phyloP scores from a whole-genome alignment of 169 alveolate genomes.

The Neospora caninum region DNA sequence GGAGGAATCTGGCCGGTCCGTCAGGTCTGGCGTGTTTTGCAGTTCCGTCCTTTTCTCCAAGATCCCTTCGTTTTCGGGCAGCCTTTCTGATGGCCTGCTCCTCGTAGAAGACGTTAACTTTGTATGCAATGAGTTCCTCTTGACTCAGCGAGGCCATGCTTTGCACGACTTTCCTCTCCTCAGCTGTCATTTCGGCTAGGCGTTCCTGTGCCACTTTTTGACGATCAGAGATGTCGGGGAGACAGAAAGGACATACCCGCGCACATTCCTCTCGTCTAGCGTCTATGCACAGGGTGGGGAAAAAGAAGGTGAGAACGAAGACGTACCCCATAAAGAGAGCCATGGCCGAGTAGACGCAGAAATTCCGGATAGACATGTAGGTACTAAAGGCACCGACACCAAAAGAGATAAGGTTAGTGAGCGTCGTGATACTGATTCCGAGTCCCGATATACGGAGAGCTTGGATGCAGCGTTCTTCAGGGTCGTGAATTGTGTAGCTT shows the following conservation, averaged over 20 bases:
- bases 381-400: conserved; percentile 70
- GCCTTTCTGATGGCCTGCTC: conserved; percentile 36
- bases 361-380: conserved; percentile 70
- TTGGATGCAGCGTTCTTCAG: conserved; percentile 74
- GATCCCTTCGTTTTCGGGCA: background rate
- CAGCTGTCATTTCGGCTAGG: conserved; percentile 39
- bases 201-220: conserved; percentile 47
- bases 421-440: conserved; percentile 72
- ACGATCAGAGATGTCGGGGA: conserved; percentile 62
- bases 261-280: conserved; percentile 66
- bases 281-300: conserved; percentile 68
- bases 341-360: conserved; percentile 68
- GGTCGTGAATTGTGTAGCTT: conserved; percentile 73
- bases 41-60: background rate
- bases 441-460: conserved; percentile 72
- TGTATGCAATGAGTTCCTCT: conserved; percentile 62
- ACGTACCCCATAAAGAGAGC: conserved; percentile 65
- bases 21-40: background rate
- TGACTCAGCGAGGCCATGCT: conserved; percentile 47
- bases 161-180: conserved; percentile 46
- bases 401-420: conserved; percentile 66
- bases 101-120: conserved; percentile 58
- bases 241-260: conserved; percentile 64
- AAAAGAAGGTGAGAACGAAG: conserved; percentile 64
- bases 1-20: background rate